A percentile compares a stretch with the other conserved stretches of the same genome.
These are phyloP conservation scores for Penicillium sp. DNA, from an alignment of 2,329 filamentous ascomycete species.

Conservation along the genomic window DNA sequence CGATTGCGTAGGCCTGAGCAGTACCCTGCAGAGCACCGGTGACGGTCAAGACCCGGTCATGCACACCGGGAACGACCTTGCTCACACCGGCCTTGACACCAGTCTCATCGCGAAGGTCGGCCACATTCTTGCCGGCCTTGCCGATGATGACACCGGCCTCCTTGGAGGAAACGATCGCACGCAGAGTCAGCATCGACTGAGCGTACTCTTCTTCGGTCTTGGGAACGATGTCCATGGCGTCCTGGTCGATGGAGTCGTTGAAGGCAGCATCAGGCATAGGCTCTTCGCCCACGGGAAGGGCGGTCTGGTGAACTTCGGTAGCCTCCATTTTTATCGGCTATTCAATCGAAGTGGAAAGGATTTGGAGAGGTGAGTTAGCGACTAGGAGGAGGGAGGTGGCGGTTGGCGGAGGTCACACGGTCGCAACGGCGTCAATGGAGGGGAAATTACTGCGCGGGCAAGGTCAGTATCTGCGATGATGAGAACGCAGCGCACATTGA, in stretches of 20 bases:
- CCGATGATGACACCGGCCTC: conserved; percentile 99
- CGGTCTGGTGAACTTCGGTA: conserved; percentile 55
- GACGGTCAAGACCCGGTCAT: conserved; percentile 94
- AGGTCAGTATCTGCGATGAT: conserved; percentile 13
- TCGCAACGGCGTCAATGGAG: conserved; percentile 15
- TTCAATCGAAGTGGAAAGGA: conserved; percentile 12
- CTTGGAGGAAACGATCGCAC: conserved; percentile 97
- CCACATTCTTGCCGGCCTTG: conserved; percentile 97
- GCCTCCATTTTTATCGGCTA: conserved; percentile 55
- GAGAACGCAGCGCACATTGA: conserved; percentile 7
- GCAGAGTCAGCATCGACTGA: conserved; percentile 84
- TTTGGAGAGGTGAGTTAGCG: conserved; percentile 22
- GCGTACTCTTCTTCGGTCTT: conserved; percentile 98
- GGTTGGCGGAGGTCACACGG: conserved; percentile 14
- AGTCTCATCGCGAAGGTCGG: conserved; percentile 93
- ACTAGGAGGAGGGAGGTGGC: conserved; percentile 10
- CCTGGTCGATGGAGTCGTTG: conserved; percentile 63
- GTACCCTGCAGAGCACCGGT: conserved; percentile 86
- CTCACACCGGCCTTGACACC: conserved; percentile 97
- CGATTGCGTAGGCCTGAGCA: conserved; percentile 87
- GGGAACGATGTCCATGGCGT: conserved; percentile 73
- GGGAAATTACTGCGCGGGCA: conserved; percentile 8
- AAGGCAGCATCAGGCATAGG: conserved; percentile 59
- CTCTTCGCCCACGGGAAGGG: conserved; percentile 60
- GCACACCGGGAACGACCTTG: conserved; percentile 96